Evolutionary conservation across 2,329 filamentous ascomycete genomes (phyloP), one percentile per base, ranked within the genome.

Genomic region (Apiospora hydei): DNA sequence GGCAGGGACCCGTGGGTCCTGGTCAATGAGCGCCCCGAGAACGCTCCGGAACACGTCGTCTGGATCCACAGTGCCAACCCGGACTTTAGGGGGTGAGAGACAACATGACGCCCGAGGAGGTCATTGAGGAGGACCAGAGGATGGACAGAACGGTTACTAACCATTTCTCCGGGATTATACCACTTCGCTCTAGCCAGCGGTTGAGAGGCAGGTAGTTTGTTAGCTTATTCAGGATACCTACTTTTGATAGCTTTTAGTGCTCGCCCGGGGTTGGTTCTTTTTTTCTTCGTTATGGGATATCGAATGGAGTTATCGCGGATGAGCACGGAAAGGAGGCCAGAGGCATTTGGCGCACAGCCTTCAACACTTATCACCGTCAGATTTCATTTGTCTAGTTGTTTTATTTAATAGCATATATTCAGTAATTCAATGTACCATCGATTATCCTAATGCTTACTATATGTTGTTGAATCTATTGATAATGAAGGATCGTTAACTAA

Each of bases 101-200:
- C 1, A 34, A 34, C 30, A n/a, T 41, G 34, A n/a, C 57, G 10
- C 18, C n/a, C 44, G 11, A 26, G n/a, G 6, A 70, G 16, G 24
- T 30, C 71, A 34, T 43, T 41, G 18, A 38, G 8, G 51, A 61
- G 14, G 67, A 43, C 16, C 18, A 24, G 43, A n/a, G 13, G 26
- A 21, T 70, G n/a, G 43, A 14, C 14, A 13, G 1, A 1, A 4
- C 10, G 18, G 67, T 69, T 8, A 14, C 11, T 18, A 69, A 51
- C 64, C 70, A 71, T 44, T 71, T 68, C 70, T 66, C 64, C 64
- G 70, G 64, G n/a, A n/a, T 71, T 11, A 43, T 21, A 24, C 47
- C 24, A 4, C 10, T 16, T 38, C 38, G n/a, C 8, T 24, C 67
- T 18, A 46, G 44, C 14, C 4, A 11, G 43, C 24, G 26, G 26